Evolutionary conservation across 768 basidiomycete genomes (phyloP).

Genomic region (Rhizopogon roseolus): DNA sequence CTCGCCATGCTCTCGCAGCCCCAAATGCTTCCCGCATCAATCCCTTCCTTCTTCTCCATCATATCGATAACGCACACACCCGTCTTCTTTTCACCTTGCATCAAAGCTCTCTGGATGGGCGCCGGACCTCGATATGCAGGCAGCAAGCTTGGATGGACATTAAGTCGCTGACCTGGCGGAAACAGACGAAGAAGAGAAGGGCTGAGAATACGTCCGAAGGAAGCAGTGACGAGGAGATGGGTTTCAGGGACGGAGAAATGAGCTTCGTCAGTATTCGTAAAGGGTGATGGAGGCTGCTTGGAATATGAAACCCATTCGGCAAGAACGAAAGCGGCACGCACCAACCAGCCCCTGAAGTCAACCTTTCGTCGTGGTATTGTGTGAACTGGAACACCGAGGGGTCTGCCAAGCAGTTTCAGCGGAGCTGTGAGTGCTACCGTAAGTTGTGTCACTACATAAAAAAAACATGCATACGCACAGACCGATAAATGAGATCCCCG

Average conservation of each 20-base stretch:
- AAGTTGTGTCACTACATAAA: neutral
- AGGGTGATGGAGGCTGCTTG: conserved; percentile 38
- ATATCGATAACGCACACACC: conserved; percentile 83
- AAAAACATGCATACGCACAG: conserved; percentile 33
- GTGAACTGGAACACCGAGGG: conserved; percentile 48
- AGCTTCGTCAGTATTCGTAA: conserved; percentile 10
- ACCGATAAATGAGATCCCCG: conserved; percentile 51
- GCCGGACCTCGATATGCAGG: conserved; percentile 88
- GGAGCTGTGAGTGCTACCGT: conserved; percentile 48
- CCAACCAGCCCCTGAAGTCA: conserved; percentile 65
- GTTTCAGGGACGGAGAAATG: conserved; percentile 20
- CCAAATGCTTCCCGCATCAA: conserved; percentile 79
- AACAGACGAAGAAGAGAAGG: conserved; percentile 58
- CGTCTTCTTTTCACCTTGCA: conserved; percentile 60
- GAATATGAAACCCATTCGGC: conserved; percentile 15
- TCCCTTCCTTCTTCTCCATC: conserved; percentile 60
- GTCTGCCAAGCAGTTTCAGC: conserved; percentile 54
- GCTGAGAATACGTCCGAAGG: conserved; percentile 85
- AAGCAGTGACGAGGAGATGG: conserved; percentile 79
- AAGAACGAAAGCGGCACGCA: conserved; percentile 23
- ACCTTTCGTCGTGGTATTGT: conserved; percentile 54
- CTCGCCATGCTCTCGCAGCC: conserved; percentile 49
- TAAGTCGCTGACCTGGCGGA: conserved; percentile 53
- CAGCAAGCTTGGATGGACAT: conserved; percentile 87
- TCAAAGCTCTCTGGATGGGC: conserved; percentile 80